Evolutionary conservation across 148 eudicot species (phyloP), one percentile per base, ranked within the genome.

Genomic region (Silene conica): DNA sequence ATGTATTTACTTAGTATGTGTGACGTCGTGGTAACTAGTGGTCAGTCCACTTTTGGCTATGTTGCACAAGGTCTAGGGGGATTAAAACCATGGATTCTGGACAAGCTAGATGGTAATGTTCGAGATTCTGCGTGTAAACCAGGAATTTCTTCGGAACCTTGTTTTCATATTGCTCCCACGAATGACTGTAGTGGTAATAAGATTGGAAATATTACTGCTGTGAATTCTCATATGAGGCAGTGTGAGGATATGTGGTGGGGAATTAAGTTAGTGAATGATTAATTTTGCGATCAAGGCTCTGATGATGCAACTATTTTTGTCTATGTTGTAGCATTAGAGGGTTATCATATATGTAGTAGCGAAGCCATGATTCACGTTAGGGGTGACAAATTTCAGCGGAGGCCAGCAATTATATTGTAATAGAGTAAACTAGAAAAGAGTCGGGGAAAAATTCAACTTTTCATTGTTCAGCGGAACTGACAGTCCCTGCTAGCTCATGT

Each of bases 21-120:
- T 8, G 95, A 93, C 81, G 88, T 86, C 70, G 19, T 93, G 73
- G 89, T 93, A 52, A 93, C 97, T 6, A 93, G 95, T 63, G 80
- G 89, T 50, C 76, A 76, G 77, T 91, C 98, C 0, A 93, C 95
- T 5, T 93, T 93, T 69, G 97, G 95, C 4, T 93, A 93, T 60
- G 98, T 91, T 45, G 97, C 98, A 69, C 95, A 89, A 48, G 87
- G 95, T 66, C 83, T 93, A 45, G 97, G 89, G 16, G 98, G 90
- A 2, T 57, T 87, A 76, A 87, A 82, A 41, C 96, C 98, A 1
- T 89, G 91, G 94, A 82, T 93, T 69, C 70, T 93, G 52, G 70
- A 71, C 75, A 80, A 82, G 76, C 72, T 89, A 12, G 85, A 76
- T 50, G 50, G 67, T 3, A 75, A 67, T 19, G 78, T 62, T 46